Evolutionary conservation across 345 rosid genomes (phyloP).

Genomic region (Arabidopsis thaliana): DNA sequence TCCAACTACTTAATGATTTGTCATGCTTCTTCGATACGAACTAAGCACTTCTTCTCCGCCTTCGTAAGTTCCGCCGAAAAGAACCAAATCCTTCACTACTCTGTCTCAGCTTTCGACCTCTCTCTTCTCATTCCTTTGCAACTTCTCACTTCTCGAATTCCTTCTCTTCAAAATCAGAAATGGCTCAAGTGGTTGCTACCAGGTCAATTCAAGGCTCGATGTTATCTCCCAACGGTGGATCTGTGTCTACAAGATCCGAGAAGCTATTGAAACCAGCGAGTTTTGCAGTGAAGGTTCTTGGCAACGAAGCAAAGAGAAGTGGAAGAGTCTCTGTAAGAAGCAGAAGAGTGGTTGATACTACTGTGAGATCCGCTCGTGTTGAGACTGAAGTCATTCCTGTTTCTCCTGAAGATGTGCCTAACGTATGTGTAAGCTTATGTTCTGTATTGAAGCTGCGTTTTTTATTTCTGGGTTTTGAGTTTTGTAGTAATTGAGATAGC

Average conservation of each 20-base stretch:
- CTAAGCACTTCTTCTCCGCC: constrained; percentile 46
- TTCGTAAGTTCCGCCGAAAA: constrained; percentile 55
- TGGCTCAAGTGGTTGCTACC: constrained; percentile 86
- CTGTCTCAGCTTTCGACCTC: constrained; percentile 9
- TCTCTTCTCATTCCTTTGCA: constrained; percentile 2
- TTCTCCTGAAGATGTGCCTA: constrained; percentile 65
- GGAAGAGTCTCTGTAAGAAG: constrained; percentile 38
- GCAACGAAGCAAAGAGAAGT: constrained; percentile 41
- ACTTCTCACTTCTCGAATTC: constrained; percentile 2
- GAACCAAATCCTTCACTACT: constrained; percentile 13
- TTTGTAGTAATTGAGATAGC: not conserved
- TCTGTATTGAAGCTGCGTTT: not conserved
- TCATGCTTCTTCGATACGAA: constrained; percentile 62
- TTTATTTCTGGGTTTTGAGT: not conserved
- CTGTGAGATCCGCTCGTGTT: constrained; percentile 57
- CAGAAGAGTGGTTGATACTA: constrained; percentile 49
- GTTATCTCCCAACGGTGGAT: constrained; percentile 53
- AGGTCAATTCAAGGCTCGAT: constrained; percentile 65
- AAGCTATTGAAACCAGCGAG: constrained; percentile 57
- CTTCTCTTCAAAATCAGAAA: constrained; percentile 32
- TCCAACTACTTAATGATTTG: constrained; percentile 39
- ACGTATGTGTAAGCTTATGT: constrained; percentile 46
- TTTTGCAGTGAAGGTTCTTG: constrained; percentile 55
- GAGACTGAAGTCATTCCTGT: constrained; percentile 74
- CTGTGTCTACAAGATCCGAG: constrained; percentile 53